Evolutionary conservation across 2,329 filamentous ascomycete genomes (phyloP), one percentile per base, ranked within the genome.

Genomic region (Pseudocercospora pini-densiflorae): DNA sequence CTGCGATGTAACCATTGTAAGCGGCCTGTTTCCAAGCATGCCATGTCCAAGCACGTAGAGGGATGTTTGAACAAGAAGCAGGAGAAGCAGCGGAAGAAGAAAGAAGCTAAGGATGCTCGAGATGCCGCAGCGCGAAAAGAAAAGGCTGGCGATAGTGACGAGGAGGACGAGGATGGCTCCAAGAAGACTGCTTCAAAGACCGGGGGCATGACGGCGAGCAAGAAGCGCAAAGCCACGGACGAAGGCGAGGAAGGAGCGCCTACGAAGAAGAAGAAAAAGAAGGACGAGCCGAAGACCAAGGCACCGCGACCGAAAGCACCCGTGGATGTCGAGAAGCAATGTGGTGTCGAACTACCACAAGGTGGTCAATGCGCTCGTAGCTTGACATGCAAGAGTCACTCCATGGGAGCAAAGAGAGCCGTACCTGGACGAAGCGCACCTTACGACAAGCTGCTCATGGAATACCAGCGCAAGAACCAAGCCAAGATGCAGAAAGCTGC

Each of bases 401-500:
- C 87, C 27, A 97, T 97, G 93, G 93, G 93, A n/a, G 92, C 93
- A 8, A 97, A 97, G 78, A 86, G 93, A 70, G 90, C 90, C 1
- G 93, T 97, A 2, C 90, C 92, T 2, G 93, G 93, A 1, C 86
- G 93, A 67, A 95, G 92, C 24, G 82, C 96, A 62, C 93, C 93
- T 1, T 97, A 97, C 76, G 93, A 97, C 79, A 94, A 96, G 89
- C 83, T 97, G 40, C 85, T 97, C 53, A 72, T 76, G 65, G 82
- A 84, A 63, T 85, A 84, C 68, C 83, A 85, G 90, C 97, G 98
- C 86, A 98, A 97, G 85, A 99, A 99, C 75, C 95, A 98, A 79
- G 95, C 95, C 23, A 97, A 97, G 76, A 92, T 97, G 82, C 95
- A 98, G 80, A 97, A 97, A 82, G 94, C 94, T 40, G 93, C 94